Percentiles rank a stretch among this genome's conserved stretches.
Conservation (phyloP, 305 asterid species). For the Nicotiana rustica region DNA sequence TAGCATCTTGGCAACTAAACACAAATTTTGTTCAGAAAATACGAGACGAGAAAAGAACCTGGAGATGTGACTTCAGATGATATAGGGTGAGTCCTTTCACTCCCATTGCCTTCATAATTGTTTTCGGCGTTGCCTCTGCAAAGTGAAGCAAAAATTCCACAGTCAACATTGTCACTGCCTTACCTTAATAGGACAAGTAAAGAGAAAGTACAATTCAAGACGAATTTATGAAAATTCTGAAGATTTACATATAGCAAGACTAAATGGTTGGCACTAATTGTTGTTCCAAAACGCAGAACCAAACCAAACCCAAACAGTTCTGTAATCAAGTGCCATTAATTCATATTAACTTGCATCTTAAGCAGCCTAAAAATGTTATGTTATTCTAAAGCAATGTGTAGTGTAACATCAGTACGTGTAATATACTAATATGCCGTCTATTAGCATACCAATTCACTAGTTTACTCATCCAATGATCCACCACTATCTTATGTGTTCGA, state of each 20-base stretch:
- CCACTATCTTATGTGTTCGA: background rate
- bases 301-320: background rate
- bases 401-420: background rate
- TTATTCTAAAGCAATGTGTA: background rate
- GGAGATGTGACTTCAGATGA: conserved; percentile 97
- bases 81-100: conserved; percentile 93
- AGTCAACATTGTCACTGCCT: conserved; percentile 15
- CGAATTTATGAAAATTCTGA: background rate
- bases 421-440: background rate
- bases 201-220: conserved; percentile 3
- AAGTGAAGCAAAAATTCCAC: conserved; percentile 35
- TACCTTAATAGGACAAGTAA: background rate
- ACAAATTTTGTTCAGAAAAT: background rate
- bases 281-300: background rate
- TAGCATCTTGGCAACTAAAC: background rate
- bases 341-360: background rate
- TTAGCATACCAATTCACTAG: background rate
- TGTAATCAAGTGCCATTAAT: background rate
- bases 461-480: background rate
- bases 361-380: background rate
- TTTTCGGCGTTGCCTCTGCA: conserved; percentile 93
- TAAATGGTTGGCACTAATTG: background rate
- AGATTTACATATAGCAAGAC: background rate
- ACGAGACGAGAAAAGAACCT: conserved; percentile 50
- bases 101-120: conserved; percentile 91